Evolutionary conservation across 768 basidiomycete species (phyloP), one percentile per base, ranked within the genome.

Genomic region (Suillus weaverae): DNA sequence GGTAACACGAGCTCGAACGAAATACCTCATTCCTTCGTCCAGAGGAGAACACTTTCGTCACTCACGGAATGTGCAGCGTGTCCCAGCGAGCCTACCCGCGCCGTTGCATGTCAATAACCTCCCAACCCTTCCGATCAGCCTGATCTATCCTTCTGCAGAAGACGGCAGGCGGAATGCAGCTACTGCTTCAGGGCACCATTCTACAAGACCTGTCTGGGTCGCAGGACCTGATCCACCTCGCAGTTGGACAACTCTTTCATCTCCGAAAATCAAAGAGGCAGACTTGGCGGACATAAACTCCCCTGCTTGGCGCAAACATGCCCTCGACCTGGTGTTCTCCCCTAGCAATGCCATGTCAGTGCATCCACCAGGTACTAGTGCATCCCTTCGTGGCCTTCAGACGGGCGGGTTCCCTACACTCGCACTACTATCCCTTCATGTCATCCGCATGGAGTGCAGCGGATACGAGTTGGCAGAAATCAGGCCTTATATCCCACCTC

Each of bases 11-110:
- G 26, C 18, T 43, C 38, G 38, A 50, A 26, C 60, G 10, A 36
- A 64, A 22, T 14, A 62, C 46, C 33, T 20, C 41, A 33, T 61
- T 41, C 44, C 33, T 51, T 50, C 59, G 48, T 36, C 4, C 64
- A 91, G 90, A 71, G 90, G 89, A 11, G 90, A 92, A 72, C 87
- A 91, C 50, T 90, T 88, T 64, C 82, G 89, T 61, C 90, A 84
- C 66, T 69, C 77, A 41, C 87, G 85, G 64, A 92, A 92, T 71
- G 67, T 84, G 7, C 80, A 71, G 62, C 70, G 75, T 35, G 71
- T 70, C 33, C 66, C 69, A 7, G 68, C 68, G 8, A 67, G 59
- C 63, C 46, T 60, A 56, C 63, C 67, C 26, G 72, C 64, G 65
- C 72, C 65, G 66, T 65, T 65, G 32, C 67, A 68, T 63, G 62